These are phyloP conservation scores for Adansonia gregorii DNA, from an alignment of 441 rosid genomes.

Conservation along the genomic window DNA sequence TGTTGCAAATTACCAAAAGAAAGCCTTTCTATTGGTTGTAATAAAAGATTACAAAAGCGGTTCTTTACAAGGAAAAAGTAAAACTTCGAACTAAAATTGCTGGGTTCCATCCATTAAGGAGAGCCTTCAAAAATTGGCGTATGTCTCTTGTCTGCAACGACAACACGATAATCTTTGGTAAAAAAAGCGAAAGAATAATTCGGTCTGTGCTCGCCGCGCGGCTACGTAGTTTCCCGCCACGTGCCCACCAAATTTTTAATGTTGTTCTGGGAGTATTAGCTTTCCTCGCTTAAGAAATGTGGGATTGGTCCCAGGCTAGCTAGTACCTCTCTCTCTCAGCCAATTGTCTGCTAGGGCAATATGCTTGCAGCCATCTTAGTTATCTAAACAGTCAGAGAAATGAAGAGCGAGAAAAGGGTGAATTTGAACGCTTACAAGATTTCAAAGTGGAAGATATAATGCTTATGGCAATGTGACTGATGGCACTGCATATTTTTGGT, in stretches of 20 bases:
- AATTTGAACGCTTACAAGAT: background rate
- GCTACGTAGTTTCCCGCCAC: background rate
- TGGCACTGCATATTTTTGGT: too few relatives aligned
- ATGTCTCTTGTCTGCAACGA: constrained; percentile 10
- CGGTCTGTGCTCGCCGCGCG: constrained; percentile 40
- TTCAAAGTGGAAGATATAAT: background rate
- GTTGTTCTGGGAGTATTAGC: background rate
- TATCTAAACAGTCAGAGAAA: background rate
- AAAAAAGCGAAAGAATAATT: constrained; percentile 62
- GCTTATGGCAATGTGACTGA: too few relatives aligned
- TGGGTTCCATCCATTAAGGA: too few relatives aligned
- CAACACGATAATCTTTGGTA: constrained; percentile 50
- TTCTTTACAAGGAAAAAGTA: too few relatives aligned
- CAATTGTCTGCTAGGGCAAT: background rate
- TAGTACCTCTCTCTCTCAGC: background rate
- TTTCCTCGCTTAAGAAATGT: background rate
- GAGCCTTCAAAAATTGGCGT: too few relatives aligned
- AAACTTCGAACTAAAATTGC: too few relatives aligned
- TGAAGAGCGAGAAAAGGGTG: background rate
- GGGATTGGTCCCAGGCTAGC: background rate
- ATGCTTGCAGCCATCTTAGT: background rate
- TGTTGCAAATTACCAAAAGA: too few relatives aligned
- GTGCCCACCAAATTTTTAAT: too few relatives aligned
- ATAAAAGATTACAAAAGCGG: too few relatives aligned
- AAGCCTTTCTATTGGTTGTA: too few relatives aligned